These are phyloP conservation scores for Cytospora leucostoma DNA, from an alignment of 2,329 filamentous ascomycete species.

Conservation along the genomic window DNA sequence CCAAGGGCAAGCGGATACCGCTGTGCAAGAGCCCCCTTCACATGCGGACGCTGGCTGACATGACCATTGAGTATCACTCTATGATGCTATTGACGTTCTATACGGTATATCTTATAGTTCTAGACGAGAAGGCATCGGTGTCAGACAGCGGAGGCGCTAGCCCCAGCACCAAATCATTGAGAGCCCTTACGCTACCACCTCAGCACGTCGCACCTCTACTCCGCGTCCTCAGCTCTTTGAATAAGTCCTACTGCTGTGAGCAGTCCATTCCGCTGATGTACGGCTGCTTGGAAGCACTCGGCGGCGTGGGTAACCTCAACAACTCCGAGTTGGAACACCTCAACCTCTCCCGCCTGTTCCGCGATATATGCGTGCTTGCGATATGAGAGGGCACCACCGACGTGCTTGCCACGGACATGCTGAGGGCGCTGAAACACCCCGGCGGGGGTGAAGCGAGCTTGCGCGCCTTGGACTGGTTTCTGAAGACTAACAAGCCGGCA, in stretches of 20 bases:
- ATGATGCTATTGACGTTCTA: slow-evolving; percentile 59
- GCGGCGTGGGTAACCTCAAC: slow-evolving; percentile 67
- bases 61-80: slow-evolving; percentile 57
- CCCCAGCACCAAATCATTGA: slow-evolving; percentile 25
- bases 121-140: slow-evolving; percentile 44
- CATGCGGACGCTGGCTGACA: slow-evolving; percentile 57
- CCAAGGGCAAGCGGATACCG: slow-evolving; percentile 46
- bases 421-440: slow-evolving; percentile 49
- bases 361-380: slow-evolving; percentile 59
- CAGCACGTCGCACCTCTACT: slow-evolving; percentile 48
- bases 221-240: slow-evolving; percentile 59
- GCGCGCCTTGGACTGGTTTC: slow-evolving; percentile 46
- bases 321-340: slow-evolving; percentile 62
- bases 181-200: slow-evolving; percentile 38
- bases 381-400: slow-evolving; percentile 72
- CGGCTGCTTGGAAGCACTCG: slow-evolving; percentile 64
- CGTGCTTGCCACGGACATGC: slow-evolving; percentile 59
- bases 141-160: slow-evolving; percentile 30
- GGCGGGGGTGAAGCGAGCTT: slow-evolving; percentile 32
- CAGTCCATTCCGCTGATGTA: slow-evolving; percentile 51
- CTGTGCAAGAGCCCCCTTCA: slow-evolving; percentile 58
- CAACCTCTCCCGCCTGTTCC: slow-evolving; percentile 66
- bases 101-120: slow-evolving; percentile 55
- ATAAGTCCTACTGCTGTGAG: slow-evolving; percentile 61
- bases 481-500: slow-evolving; percentile 2